phyloP scores from a whole-genome alignment of 2,329 filamentous ascomycete genomes.

The Exophiala xenobiotica region DNA sequence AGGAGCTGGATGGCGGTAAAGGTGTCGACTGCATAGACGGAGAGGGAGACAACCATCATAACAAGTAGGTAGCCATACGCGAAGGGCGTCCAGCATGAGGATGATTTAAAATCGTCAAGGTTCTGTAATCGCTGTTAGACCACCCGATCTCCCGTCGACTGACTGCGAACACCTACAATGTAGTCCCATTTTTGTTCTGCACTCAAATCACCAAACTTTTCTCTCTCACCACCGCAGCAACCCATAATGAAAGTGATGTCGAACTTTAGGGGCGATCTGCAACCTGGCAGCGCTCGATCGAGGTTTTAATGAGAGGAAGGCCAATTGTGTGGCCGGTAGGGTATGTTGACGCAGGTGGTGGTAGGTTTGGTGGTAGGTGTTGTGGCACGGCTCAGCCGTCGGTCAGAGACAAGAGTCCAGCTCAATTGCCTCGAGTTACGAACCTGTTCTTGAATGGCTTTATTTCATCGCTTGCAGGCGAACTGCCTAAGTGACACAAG shows the following conservation, averaged over 20 bases:
- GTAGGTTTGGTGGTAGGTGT: conserved; percentile 13
- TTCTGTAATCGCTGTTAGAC: conserved; percentile 41
- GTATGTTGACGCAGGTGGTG: neutral
- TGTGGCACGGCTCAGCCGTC: conserved; percentile 29
- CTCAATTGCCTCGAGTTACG: conserved; percentile 23
- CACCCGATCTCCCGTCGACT: conserved; percentile 16
- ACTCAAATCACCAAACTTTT: conserved; percentile 63
- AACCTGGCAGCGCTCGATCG: conserved; percentile 24
- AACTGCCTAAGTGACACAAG: neutral
- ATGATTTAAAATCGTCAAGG: conserved; percentile 75
- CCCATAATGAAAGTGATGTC: conserved; percentile 55
- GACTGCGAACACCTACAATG: conserved; percentile 60
- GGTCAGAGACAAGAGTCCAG: conserved; percentile 30
- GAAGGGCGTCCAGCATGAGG: conserved; percentile 71
- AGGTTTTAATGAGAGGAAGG: conserved; percentile 10
- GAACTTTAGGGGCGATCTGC: conserved; percentile 12
- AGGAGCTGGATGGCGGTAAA: conserved; percentile 92
- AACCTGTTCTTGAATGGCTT: conserved; percentile 11
- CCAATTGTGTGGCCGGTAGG: conserved; percentile 11
- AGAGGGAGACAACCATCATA: conserved; percentile 72
- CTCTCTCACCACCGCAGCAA: conserved; percentile 59
- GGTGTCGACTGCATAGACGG: conserved; percentile 85
- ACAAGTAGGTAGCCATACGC: conserved; percentile 86
- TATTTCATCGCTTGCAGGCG: conserved; percentile 23
- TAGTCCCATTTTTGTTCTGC: conserved; percentile 95